phyloP scores from a whole-genome alignment of 805 yeast species.

The Teunomyces aglyptinius region DNA sequence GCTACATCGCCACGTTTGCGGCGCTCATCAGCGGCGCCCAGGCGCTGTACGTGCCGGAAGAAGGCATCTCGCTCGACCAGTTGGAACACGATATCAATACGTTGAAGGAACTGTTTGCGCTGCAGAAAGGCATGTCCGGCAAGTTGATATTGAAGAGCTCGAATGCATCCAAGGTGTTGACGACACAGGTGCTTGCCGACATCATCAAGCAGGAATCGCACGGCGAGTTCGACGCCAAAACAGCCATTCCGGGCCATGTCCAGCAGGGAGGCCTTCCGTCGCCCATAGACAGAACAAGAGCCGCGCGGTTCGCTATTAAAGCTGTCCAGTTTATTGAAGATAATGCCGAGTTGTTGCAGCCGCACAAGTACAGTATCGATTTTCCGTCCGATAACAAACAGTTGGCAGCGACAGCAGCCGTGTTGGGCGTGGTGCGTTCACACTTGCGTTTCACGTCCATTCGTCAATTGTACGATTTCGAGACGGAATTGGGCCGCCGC shows the following conservation, averaged over 20 bases:
- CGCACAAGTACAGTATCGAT: slow-evolving; percentile 25
- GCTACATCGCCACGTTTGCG: slow-evolving; percentile 84
- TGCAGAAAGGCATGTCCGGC: slow-evolving; percentile 82
- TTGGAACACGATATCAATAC: slow-evolving; percentile 74
- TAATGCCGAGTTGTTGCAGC: slow-evolving; percentile 18
- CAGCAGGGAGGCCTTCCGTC: slow-evolving; percentile 97
- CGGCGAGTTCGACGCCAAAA: slow-evolving; percentile 81
- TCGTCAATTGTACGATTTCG: slow-evolving; percentile 76
- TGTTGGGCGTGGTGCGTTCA: slow-evolving; percentile 60
- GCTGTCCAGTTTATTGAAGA: slow-evolving; percentile 87
- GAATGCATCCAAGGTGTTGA: slow-evolving; percentile 76
- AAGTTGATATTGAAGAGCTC: slow-evolving; percentile 82
- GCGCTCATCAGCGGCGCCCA: slow-evolving; percentile 88
- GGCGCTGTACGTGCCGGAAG: slow-evolving; percentile 89
- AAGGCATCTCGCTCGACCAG: slow-evolving; percentile 63
- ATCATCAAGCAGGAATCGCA: slow-evolving; percentile 77
- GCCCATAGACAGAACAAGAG: slow-evolving; percentile 88
- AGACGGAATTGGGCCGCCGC: slow-evolving; percentile 76
- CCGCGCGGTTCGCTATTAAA: slow-evolving; percentile 85
- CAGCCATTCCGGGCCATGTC: slow-evolving; percentile 97
- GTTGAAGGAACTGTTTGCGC: slow-evolving; percentile 63
- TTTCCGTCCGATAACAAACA: slow-evolving; percentile 33
- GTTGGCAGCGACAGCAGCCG: slow-evolving; percentile 38
- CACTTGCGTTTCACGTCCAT: slow-evolving; percentile 74
- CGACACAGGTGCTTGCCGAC: slow-evolving; percentile 78